Evolutionary conservation across 1,284 basidiomycete species (phyloP).

Genomic region (Tremellales sp.): DNA sequence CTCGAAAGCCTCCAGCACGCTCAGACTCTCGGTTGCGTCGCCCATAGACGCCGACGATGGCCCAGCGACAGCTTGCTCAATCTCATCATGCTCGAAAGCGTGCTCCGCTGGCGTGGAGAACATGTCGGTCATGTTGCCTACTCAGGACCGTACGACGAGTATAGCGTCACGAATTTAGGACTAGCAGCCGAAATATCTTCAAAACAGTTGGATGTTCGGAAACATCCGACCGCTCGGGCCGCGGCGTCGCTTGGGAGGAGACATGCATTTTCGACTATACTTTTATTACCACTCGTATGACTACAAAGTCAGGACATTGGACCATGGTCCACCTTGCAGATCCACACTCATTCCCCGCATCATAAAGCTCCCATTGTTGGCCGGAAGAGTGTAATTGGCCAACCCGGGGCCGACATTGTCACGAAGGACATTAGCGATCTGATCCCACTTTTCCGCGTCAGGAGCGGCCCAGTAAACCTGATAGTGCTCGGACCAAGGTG

Average conservation of each 20-base stretch:
- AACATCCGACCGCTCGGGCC: neutral
- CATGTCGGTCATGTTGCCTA: constrained; percentile 32
- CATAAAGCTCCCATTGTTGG: neutral
- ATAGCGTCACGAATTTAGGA: too few species aligned
- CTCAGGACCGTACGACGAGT: too few species aligned
- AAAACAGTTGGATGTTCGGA: neutral
- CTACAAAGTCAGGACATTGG: neutral
- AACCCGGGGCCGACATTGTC: neutral
- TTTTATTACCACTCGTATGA: too few species aligned
- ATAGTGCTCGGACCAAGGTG: neutral
- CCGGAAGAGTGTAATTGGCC: neutral
- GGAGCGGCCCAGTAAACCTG: neutral
- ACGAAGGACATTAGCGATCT: neutral
- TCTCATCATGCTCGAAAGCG: constrained; percentile 38
- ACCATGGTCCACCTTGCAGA: neutral
- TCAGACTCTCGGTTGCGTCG: constrained; percentile 26
- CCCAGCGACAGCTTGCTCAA: constrained; percentile 16
- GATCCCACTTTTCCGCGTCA: neutral
- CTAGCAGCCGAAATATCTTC: neutral
- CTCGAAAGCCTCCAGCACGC: constrained; percentile 48
- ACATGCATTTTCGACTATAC: too few species aligned
- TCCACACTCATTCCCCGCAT: neutral
- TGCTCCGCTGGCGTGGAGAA: constrained; percentile 46
- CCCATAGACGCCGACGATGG: constrained; percentile 29
- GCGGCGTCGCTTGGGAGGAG: too few species aligned